Base-by-base conservation (phyloP, 2,329 filamentous ascomycete genomes). In the Colletotrichum sp. region DNA sequence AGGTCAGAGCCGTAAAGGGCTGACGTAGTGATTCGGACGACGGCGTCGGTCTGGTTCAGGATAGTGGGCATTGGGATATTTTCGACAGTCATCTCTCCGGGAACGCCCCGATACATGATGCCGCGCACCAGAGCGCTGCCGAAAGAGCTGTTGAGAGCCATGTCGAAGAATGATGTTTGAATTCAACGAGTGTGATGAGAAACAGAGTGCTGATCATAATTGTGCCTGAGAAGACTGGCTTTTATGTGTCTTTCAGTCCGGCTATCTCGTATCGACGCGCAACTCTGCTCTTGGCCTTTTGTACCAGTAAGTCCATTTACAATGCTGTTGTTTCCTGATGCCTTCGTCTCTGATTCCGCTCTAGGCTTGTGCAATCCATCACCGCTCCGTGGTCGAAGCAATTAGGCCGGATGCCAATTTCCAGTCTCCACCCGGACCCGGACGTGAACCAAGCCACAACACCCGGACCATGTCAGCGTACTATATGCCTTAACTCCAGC, bases 1-100 rank as follows among this genome's bases (percentile, higher is more conserved):
- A 84, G 78, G 65, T 85, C 82, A 6, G 79, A 80, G 4, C 84
- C 83, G 69, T 83, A 85, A 63, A 85, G 81, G 2, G 81, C 82
- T 4, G 83, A 76, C 9, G 77, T 79, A 3, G 83, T 82, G 60
- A 85, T 79, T 18, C 79, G 79, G 12, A 85, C 80, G 39, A 87
- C 78, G 3, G 80, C 84, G 78, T 87, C 85, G 15, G 77, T 71
- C n/a, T 71, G 70, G 24, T 78, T 68, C 18, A 70, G 18, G 55
- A 79, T 74, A 13, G 15, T 77, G 2, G 80, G 73, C 28, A 63
- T 71, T 8, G 78, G 73, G 15, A 80, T 67, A 16, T 67, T 43
- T n/a, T 69, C 59, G 30, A 81, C 77, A 13, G 74, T 39, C 10
- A 79, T 71, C 6, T 75, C 63, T 2, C 26, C 39, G 12, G 24